Evolutionary conservation across 2,329 filamentous ascomycete species (phyloP), one percentile per base, ranked within the genome.

Genomic region (Paracoccidioides brasiliensis): DNA sequence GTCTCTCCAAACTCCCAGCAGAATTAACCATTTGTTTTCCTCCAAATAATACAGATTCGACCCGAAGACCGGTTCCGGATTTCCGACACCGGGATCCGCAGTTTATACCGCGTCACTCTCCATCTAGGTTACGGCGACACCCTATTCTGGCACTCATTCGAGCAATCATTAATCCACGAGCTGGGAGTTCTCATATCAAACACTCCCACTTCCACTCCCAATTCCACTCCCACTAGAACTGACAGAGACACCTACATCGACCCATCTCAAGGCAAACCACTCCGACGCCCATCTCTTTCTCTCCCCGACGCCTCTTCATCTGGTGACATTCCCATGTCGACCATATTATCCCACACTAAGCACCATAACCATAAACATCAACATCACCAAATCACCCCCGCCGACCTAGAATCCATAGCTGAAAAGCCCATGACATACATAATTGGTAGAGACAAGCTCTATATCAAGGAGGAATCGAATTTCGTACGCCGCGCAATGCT

Each of bases 51-150:
- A 0, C 76, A 81, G 35, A 71, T 74, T 1, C 84, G 85, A 0
- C 64, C 72, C 4, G 74, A 75, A 2, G 72, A 80, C 6, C 70
- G 78, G 1, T 79, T 78, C 59, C 70, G 72, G n/a, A 70, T 78
- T 5, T 59, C 63, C 1, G 53, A 62, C 30, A 60, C 55, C 22
- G 50, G 54, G 14, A 55, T 60, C 48, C 55, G 46, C 28, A 41
- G 42, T 10, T 28, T 60, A 14, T 58, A 56, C 46, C 56, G 48
- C 40, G 59, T 58, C 5, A 56, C 54, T 8, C 56, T 60, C 38
- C 56, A 51, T 5, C 55, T 59, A 28, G 59, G 59, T 40, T 60
- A 60, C 33, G 57, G 59, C 14, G 59, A 60, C 37, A 55, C 41
- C 22, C 50, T 55, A 3, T 56, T 53, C 33, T 57, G 56, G 55